phyloP scores from a whole-genome alignment of 352 stramenopile species.

The Elongisporangium senticosum region DNA sequence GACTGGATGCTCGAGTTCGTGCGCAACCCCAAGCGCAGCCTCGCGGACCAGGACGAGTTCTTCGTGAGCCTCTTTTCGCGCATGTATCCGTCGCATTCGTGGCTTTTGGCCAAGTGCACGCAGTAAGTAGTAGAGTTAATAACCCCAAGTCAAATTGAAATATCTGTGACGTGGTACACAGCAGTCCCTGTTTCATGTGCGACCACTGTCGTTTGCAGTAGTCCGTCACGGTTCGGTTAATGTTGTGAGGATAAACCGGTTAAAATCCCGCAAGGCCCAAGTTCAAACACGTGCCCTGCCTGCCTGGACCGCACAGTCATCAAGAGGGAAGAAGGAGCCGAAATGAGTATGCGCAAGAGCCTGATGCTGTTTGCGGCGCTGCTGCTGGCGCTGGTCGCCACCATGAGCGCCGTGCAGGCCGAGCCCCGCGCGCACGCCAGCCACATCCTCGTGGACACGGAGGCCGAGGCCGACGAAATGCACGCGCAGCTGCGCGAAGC shows the following conservation, averaged over 20 bases:
- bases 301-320: neutral
- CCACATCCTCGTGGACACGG: constrained; percentile 77
- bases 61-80: constrained; percentile 80
- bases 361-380: constrained; percentile 17
- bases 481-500: constrained; percentile 42
- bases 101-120: constrained; percentile 71
- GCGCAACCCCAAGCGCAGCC: constrained; percentile 52
- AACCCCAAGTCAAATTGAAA: neutral
- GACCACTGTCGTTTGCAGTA: no score
- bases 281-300: neutral
- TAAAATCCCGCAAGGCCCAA: neutral
- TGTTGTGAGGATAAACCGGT: neutral
- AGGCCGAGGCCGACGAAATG: constrained; percentile 54
- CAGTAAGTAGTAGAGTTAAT: constrained; percentile 9
- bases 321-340: neutral
- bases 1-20: constrained; percentile 72
- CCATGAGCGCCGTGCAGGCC: constrained; percentile 10
- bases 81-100: constrained; percentile 76
- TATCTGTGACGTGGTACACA: neutral
- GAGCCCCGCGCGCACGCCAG: constrained; percentile 54
- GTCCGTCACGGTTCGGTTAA: neutral
- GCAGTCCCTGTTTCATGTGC: no score
- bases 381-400: constrained; percentile 11
- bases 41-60: constrained; percentile 83
- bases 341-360: constrained; percentile 10